Evolutionary conservation across 257 asterid genomes (phyloP).

Genomic region (Perilla frutescens): DNA sequence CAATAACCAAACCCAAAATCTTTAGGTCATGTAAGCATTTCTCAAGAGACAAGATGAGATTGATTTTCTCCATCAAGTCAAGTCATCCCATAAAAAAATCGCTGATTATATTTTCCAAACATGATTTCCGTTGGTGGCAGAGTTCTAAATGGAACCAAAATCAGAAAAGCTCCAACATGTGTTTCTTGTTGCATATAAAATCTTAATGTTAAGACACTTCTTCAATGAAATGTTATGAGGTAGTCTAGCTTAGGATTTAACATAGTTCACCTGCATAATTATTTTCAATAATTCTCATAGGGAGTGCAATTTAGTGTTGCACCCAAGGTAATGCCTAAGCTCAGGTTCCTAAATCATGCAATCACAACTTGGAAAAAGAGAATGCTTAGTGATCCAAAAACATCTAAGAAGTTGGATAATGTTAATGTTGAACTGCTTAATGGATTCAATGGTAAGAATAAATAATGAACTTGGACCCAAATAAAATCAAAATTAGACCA

Average conservation of each 20-base stretch:
- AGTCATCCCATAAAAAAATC: background rate
- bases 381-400: constrained; percentile 3
- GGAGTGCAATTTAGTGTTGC: background rate
- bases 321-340: background rate
- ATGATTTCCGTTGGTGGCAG: no score
- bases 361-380: constrained; percentile 1
- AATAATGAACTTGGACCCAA: background rate
- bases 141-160: background rate
- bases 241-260: background rate
- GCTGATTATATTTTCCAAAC: background rate
- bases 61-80: no score
- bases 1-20: no score
- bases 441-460: background rate
- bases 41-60: no score
- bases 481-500: constrained; percentile 10
- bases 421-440: background rate
- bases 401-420: background rate
- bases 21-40: no score
- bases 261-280: background rate
- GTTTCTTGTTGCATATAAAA: background rate
- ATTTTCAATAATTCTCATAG: background rate
- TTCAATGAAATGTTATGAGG: background rate
- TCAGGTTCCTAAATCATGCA: background rate
- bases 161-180: background rate
- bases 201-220: constrained; percentile 1